These are phyloP conservation scores for Stephanodiscus triporus DNA, from an alignment of 108 stramenopile species.

Conservation along the genomic window DNA sequence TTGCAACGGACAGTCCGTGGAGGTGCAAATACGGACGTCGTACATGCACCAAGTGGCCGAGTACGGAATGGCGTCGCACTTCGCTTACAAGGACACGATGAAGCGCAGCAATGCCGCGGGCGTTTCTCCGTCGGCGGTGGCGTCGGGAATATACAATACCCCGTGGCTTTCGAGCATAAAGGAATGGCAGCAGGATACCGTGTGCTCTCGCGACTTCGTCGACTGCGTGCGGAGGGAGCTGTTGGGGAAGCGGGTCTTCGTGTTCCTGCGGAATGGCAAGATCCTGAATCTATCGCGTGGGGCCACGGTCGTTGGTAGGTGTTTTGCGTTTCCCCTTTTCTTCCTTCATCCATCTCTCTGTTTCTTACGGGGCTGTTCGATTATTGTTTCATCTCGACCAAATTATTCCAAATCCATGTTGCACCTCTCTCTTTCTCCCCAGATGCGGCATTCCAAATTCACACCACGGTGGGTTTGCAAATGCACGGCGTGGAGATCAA, in stretches of 20 bases:
- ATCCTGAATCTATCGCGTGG: constrained; percentile 90
- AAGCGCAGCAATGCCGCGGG: constrained; percentile 46
- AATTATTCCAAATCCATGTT: neutral
- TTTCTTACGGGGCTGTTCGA: too few relatives aligned
- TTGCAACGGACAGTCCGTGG: constrained; percentile 88
- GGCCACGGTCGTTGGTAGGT: constrained; percentile 67
- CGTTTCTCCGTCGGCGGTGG: neutral
- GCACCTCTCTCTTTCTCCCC: neutral
- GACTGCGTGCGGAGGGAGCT: constrained; percentile 86
- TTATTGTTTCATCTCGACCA: too few relatives aligned
- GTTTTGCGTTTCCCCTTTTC: neutral
- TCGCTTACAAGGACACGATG: constrained; percentile 80
- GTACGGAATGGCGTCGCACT: constrained; percentile 94
- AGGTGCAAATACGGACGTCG: constrained; percentile 94
- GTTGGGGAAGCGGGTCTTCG: constrained; percentile 90
- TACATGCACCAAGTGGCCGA: constrained; percentile 96
- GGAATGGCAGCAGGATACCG: constrained; percentile 88
- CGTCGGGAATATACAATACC: constrained; percentile 66
- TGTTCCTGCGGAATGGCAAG: constrained; percentile 88
- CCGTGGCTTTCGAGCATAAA: constrained; percentile 90
- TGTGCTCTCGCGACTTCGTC: constrained; percentile 85
- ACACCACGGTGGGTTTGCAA: constrained; percentile 87
- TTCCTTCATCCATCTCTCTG: too few relatives aligned
- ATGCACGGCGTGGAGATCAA: constrained; percentile 91
- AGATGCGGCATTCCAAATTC: constrained; percentile 93